phyloP scores from a whole-genome alignment of 2,329 filamentous ascomycete genomes.

The Aspergillus sp. region DNA sequence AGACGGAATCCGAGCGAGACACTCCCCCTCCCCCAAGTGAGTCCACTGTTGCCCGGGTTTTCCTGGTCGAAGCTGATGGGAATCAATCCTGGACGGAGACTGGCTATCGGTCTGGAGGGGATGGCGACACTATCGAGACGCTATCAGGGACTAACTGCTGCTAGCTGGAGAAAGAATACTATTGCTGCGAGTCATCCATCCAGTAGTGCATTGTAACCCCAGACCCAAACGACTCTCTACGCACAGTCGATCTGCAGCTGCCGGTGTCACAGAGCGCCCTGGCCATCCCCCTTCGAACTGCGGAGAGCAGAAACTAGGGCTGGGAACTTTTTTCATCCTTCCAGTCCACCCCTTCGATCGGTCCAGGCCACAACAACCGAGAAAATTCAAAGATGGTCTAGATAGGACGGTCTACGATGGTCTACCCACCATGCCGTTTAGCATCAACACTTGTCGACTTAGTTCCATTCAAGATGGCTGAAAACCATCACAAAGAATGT shows the following conservation, averaged over 20 bases:
- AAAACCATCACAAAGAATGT: neutral
- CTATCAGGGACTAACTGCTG: neutral
- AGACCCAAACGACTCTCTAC: constrained; percentile 11
- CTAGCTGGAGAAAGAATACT: neutral
- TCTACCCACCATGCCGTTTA: neutral
- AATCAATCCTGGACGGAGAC: constrained; percentile 4
- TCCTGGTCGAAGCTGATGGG: neutral
- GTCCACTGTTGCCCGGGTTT: constrained; percentile 1
- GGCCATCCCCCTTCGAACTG: neutral
- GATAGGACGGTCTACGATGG: neutral
- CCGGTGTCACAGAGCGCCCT: constrained; percentile 2
- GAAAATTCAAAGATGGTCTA: neutral
- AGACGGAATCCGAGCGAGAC: neutral
- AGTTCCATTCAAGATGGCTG: neutral
- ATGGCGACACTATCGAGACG: neutral
- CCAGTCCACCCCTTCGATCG: neutral
- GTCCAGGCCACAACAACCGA: neutral
- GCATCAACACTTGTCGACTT: neutral
- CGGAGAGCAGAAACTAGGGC: constrained; percentile 4
- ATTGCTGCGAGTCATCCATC: constrained; percentile 14
- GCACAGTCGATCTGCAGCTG: constrained; percentile 19
- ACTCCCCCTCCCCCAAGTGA: neutral
- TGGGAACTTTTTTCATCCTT: constrained; percentile 10
- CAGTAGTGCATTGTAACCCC: constrained; percentile 7
- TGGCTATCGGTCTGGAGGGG: constrained; percentile 5